Base-by-base conservation (phyloP, 2,329 filamentous ascomycete genomes). In the Periconia digitata region DNA sequence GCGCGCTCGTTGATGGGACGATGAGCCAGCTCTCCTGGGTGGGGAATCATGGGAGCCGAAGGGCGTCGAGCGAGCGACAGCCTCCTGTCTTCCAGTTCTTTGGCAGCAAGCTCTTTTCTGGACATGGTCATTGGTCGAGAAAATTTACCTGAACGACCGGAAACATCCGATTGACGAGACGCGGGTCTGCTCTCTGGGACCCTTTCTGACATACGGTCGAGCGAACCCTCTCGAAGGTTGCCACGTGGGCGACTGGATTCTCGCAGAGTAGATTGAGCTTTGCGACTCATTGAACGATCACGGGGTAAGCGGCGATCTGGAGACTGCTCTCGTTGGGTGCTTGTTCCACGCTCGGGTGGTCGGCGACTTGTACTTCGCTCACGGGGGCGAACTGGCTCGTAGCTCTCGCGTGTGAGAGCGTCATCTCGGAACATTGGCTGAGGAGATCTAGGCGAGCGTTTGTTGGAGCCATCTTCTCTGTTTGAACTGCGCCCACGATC, bases 61-160 rank as follows among this genome's bases (percentile, higher is more conserved):
- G 90, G 88, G 42, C 90, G 83, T 46, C 89, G 83, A 17, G 89
- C 90, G 29, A 71, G 58, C 13, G 92, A 96, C 64, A 89, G 84
- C 49, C 92, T 85, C 22, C 92, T 85, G 62, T 94, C 89, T 70
- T 96, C 92, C 1, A 97, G 81, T 70, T 96, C 92, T 40, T 87
- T 85, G 7, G 91, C 90, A 8, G 74, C 76, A 17, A 74, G 60
- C 51, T 74, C 73, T 55, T 75, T 77, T 50, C 71, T 72, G 44
- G 67, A 71, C 49, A 73, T 54, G n/a, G 61, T 60, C 16, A 59
- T 53, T 15, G 59, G 57, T 49, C 66, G 55, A 18, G 60, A 50
- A 2, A 56, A 46, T 7, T 53, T 45, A 34, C 63, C 65, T 2
- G 65, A 69, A 13, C 66, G 63, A 16, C 62, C 60, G 10, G 68